Evolutionary conservation across 2,329 filamentous ascomycete species (phyloP).

Genomic region (Diaporthe helianthi): DNA sequence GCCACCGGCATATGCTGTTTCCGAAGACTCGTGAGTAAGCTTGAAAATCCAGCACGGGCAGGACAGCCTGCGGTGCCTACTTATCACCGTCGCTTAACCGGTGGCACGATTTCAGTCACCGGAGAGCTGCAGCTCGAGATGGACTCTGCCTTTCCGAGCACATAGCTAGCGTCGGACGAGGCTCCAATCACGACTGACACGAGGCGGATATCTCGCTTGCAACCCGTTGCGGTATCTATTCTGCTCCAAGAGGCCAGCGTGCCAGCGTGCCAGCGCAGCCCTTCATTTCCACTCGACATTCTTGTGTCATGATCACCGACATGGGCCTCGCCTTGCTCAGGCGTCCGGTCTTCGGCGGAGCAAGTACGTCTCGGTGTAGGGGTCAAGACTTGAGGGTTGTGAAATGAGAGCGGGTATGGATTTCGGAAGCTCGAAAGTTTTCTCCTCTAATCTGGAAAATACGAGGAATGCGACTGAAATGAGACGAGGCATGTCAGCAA

Average conservation of each 20-base stretch:
- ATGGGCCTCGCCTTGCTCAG: background rate
- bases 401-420: background rate
- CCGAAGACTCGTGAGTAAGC: background rate
- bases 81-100: constrained; percentile 26
- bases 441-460: background rate
- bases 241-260: background rate
- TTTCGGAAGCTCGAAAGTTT: background rate
- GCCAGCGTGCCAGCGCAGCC: background rate
- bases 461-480: background rate
- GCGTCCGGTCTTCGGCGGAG: background rate
- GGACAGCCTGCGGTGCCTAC: background rate
- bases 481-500: background rate
- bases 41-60: background rate
- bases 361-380: background rate
- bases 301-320: background rate
- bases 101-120: constrained; percentile 33
- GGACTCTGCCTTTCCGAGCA: background rate
- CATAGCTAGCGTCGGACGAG: constrained; percentile 23
- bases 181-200: constrained; percentile 2
- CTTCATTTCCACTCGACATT: background rate
- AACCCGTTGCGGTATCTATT: background rate
- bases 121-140: constrained; percentile 31
- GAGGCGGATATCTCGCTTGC: constrained; percentile 23
- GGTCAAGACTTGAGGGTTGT: background rate
- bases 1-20: background rate